Evolutionary conservation across 1,284 basidiomycete species (phyloP).

Genomic region (Cutaneotrichosporon cutaneum): DNA sequence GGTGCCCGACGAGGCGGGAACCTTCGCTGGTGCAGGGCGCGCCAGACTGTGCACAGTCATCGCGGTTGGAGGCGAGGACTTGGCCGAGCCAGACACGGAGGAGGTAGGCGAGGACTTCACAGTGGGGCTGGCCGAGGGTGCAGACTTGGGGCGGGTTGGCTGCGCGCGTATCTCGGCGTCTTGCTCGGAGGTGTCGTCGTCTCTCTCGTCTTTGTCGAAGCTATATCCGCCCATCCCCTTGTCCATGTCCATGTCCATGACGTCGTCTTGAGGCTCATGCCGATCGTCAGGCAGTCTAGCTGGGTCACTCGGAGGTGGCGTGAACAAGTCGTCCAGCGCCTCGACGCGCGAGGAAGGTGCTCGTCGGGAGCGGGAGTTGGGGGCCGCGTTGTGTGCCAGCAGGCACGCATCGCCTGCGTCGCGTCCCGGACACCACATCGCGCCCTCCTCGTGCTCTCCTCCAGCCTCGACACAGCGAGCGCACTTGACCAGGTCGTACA

Average conservation of each 20-base stretch:
- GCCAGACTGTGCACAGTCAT: not conserved
- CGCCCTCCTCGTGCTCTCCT: conserved; percentile 4
- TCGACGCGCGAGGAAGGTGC: not conserved
- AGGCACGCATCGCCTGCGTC: not conserved
- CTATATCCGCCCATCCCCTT: not conserved
- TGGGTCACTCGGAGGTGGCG: not conserved
- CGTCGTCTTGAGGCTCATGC: not conserved
- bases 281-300: not conserved
- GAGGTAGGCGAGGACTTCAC: not conserved
- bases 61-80: not conserved
- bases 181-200: not conserved
- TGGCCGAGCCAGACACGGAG: not conserved
- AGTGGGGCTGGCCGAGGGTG: too few relatives aligned
- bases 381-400: not conserved
- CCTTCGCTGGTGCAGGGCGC: not conserved
- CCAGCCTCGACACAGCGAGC: conserved; percentile 2
- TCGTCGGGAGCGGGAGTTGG: not conserved
- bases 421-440: conserved; percentile 19
- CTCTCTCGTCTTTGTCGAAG: not conserved
- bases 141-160: too few relatives aligned
- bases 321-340: not conserved
- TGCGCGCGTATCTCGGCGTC: not conserved
- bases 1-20: not conserved
- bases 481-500: conserved; percentile 6
- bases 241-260: too few relatives aligned